phyloP scores from a whole-genome alignment of 352 stramenopile genomes.

The Globisporangium perplexum region DNA sequence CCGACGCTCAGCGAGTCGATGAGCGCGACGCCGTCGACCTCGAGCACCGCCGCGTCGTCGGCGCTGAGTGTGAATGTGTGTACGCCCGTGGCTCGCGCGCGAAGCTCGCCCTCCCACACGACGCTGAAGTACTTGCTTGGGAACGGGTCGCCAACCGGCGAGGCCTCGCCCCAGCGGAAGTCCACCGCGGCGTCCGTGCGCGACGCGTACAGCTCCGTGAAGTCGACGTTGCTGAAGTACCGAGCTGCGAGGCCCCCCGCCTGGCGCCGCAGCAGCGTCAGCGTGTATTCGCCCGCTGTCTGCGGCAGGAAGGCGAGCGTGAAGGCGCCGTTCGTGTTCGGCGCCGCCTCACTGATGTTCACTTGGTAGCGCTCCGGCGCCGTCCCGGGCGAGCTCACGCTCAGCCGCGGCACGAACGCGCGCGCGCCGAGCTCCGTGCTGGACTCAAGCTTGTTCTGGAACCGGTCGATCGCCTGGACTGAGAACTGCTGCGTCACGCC shows the following conservation, averaged over 20 bases:
- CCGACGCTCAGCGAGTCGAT: constrained; percentile 36
- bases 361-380: constrained; percentile 30
- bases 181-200: constrained; percentile 69
- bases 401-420: constrained; percentile 58
- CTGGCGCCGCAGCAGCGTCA: constrained; percentile 71
- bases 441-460: constrained; percentile 88
- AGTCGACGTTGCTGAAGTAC: constrained; percentile 89
- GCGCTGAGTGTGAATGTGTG: constrained; percentile 79
- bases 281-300: constrained; percentile 72
- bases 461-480: constrained; percentile 89
- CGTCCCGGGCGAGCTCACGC: constrained; percentile 21
- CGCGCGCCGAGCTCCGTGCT: constrained; percentile 49
- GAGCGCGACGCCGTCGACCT: constrained; percentile 64
- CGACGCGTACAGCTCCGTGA: constrained; percentile 71
- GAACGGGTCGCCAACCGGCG: constrained; percentile 55
- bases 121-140: constrained; percentile 79
- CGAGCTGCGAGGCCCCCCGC: constrained; percentile 87
- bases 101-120: constrained; percentile 57
- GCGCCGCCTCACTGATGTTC: constrained; percentile 36
- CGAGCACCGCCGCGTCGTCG: constrained; percentile 77
- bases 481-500: constrained; percentile 68
- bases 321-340: constrained; percentile 89
- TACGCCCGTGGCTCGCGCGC: constrained; percentile 32
- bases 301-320: constrained; percentile 70
- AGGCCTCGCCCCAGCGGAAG: constrained; percentile 83